These are phyloP conservation scores for Gaeumannomyces sp. DNA, from an alignment of 2,329 filamentous ascomycete genomes.

Conservation along the genomic window DNA sequence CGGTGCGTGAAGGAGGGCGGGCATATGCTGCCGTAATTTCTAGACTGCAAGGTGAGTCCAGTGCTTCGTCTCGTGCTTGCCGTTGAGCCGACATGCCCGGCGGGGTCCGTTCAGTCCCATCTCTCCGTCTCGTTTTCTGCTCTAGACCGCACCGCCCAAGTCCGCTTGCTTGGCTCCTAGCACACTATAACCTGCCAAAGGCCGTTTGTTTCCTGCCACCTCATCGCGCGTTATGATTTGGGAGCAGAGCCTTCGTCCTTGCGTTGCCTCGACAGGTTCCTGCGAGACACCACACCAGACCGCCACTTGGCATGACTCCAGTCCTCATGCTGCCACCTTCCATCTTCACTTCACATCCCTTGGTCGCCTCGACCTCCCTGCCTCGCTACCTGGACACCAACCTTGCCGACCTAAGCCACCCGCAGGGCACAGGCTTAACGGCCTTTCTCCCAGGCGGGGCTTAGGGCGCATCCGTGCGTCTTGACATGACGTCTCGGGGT, in stretches of 20 bases:
- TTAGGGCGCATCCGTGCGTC: not conserved
- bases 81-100: no score
- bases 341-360: conserved; percentile 1
- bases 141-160: not conserved
- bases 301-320: not conserved
- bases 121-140: not conserved
- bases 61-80: not conserved
- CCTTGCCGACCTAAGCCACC: not conserved
- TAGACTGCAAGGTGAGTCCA: not conserved
- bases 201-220: not conserved
- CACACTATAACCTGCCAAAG: no score
- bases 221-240: not conserved
- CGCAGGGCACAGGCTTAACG: not conserved
- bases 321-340: not conserved
- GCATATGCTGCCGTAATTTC: not conserved
- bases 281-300: not conserved
- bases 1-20: conserved; percentile 2
- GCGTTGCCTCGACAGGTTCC: not conserved
- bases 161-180: not conserved
- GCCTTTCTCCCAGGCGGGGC: not conserved
- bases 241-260: not conserved
- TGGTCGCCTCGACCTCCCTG: not conserved
- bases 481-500: not conserved
- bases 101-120: not conserved
- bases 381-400: not conserved